Evolutionary conservation across 352 stramenopile species (phyloP), one percentile per base, ranked within the genome.

Genomic region (Phytophthora sp.): DNA sequence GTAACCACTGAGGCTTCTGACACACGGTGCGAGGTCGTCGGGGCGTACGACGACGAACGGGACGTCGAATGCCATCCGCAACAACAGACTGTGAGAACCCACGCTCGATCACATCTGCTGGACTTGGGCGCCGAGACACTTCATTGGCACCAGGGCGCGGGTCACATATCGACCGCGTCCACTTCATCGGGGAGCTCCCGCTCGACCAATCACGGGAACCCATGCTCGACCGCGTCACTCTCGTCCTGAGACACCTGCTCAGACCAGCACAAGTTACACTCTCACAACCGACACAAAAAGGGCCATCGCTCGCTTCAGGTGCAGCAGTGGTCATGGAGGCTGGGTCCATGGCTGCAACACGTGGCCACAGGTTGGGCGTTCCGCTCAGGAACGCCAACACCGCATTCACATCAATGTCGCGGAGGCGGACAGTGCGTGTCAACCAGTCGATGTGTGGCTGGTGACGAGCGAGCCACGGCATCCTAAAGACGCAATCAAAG

Each of bases 401-500:
- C 16, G 50, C 50, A 23, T 68, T 66, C n/a, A 62, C 41, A 11
- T 64, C 44, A 11, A 74, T 70, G 30, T 68, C 49, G n/a, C 51
- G 55, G 4, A 49, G 39, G 7, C 21, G 46, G 27, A 69, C 62
- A 1, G 57, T 76, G 0, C 53, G 7, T 33, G 52, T 49, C 12
- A 72, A 24, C 63, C 53, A 72, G 36, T 64, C 47, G 20, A 77
- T 62, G 5, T 61, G 3, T 5, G 54, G 68, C n/a, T 58, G 63
- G 24, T 77, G 72, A 15, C 53, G 44, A n/a, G 49, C 47, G 1
- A 77, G 41, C 60, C 69, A 77, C 20, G 56, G 46, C 31, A 79
- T 71, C 0, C 66, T 63, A 16, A 79, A 65, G 41, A 82, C 67
- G 27, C 57, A 74, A 23, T 77, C 57, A 27, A 68, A 76, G 7